Base-by-base conservation (phyloP, 2,329 filamentous ascomycete species). In the Claviceps sp. region DNA sequence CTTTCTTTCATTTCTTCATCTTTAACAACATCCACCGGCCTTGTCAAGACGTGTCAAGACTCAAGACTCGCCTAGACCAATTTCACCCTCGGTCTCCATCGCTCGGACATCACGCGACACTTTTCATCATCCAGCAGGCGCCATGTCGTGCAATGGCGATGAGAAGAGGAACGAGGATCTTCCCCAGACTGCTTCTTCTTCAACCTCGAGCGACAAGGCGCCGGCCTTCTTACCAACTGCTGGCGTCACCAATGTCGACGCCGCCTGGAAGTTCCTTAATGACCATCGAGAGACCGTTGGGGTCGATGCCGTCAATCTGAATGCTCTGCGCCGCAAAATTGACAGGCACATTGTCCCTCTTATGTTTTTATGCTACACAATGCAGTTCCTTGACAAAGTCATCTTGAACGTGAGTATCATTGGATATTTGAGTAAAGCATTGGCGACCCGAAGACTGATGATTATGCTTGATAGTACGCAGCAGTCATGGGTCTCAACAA, bases 331-430 rank as follows among this genome's bases (percentile, higher is more conserved):
- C 4, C 72, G 73, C 54, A 80, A 75, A 63, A 74, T 83, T 48
- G 79, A 83, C 59, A 75, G 68, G 66, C 73, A 70, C 48, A 78
- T 83, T 50, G 69, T 83, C 38, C 80, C 80, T 0, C 68, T 82
- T 50, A 80, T 82, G 76, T 81, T 82, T 55, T 64, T 71, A 45
- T 77, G 74, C 59, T 83, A 83, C 59, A 75, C 74, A n/a, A 71
- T 82, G 66, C 78, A 82, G 59, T 81, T 81, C 57, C 68, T 82
- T 45, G 80, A 83, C 68, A 84, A 84, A 65, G 76, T 82, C 54
- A 73, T 79, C 30, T 71, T 82, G 45, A 83, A 83, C 58, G 78
- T 81, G 50, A 60, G 74, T 66, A 22, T 5, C 30, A 11, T 30
- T 34, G 30, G 3, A 11, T 34, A 11, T 34, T 34, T 34, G 30